Base-by-base conservation (phyloP, 768 basidiomycete species). In the Lanmaoa rubissima region DNA sequence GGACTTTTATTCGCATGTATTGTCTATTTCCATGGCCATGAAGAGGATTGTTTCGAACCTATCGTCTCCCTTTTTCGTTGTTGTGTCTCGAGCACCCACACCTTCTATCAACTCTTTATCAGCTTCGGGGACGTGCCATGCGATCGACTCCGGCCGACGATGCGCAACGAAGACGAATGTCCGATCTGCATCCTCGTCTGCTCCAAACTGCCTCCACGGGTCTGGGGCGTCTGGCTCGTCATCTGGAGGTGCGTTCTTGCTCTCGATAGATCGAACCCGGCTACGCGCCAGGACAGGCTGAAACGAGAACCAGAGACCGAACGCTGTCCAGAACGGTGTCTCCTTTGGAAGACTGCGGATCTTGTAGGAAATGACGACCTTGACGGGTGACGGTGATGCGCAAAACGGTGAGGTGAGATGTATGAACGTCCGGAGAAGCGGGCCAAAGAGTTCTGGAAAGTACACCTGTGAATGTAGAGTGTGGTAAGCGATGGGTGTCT, bases 371-470 rank as follows among this genome's bases (percentile, higher is more conserved):
- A 93, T 82, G 32, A 88, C 69, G 46, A 93, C 65, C 36, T 75
- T 73, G 6, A 66, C 57, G 36, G 53, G 51, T 17, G 55, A 58
- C 9, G 53, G 21, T 7, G 44, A n/a, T 5, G 43, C 26, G 58
- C 79, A 82, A 0, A 79, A 73, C 5, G 76, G 76, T 1, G 86
- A 82, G 0, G 92, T 86, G 21, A 94, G 76, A 21, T 87, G 80
- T 4, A 96, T 73, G 13, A 95, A 77, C 2, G 88, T 84, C 3
- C 86, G 82, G 19, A 95, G 74, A 17, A 95, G 80, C 5, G 88
- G 88, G 0, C 84, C 88, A 12, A 92, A 77, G 1, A 95, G 81
- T 55, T 90, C 83, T 0, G 90, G 89, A 65, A 94, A 94, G 71
- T 95, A 95, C 13, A 95, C 82, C 88, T 94, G 61, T 10, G 54